Evolutionary conservation across 805 yeast genomes (phyloP).

Genomic region (Candida quercuum): DNA sequence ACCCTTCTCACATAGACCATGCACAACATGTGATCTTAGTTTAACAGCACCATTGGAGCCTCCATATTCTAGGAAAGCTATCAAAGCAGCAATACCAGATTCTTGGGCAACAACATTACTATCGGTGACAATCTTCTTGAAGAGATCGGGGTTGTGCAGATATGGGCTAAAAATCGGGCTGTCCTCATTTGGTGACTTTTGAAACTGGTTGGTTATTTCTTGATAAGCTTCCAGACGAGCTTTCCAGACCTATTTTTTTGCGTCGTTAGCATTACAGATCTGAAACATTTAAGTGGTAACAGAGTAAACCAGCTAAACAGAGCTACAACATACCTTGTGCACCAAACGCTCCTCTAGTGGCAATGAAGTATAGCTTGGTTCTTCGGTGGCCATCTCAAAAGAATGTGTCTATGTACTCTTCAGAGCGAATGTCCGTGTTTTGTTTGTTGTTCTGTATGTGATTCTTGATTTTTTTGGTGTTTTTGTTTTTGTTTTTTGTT

Average conservation of each 20-base stretch:
- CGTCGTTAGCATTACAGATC: too few relatives aligned
- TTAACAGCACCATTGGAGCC: constrained; percentile 37
- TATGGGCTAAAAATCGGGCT: constrained; percentile 51
- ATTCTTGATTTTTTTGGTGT: too few relatives aligned
- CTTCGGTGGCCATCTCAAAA: constrained; percentile 10
- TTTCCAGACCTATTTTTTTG: constrained; percentile 61
- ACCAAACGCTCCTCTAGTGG: constrained; percentile 25
- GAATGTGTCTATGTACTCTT: too few relatives aligned
- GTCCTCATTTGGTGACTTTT: constrained; percentile 46
- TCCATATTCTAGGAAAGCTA: constrained; percentile 51
- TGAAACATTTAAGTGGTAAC: background rate
- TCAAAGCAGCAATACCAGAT: constrained; percentile 57
- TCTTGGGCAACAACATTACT: constrained; percentile 91
- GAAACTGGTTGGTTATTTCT: constrained; percentile 49
- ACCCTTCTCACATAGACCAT: constrained; percentile 74
- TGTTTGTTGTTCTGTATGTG: constrained; percentile 37
- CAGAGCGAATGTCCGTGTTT: too few relatives aligned
- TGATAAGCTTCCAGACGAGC: constrained; percentile 78
- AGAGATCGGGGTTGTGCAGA: constrained; percentile 45
- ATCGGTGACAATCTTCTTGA: constrained; percentile 63
- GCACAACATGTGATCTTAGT: constrained; percentile 37
- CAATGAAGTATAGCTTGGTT: constrained; percentile 18
- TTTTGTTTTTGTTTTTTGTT: too few relatives aligned
- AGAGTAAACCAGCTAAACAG: background rate
- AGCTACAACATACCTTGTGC: constrained; percentile 45